These are phyloP conservation scores for Candida sithepensis DNA, from an alignment of 805 yeast genomes.

Conservation along the genomic window DNA sequence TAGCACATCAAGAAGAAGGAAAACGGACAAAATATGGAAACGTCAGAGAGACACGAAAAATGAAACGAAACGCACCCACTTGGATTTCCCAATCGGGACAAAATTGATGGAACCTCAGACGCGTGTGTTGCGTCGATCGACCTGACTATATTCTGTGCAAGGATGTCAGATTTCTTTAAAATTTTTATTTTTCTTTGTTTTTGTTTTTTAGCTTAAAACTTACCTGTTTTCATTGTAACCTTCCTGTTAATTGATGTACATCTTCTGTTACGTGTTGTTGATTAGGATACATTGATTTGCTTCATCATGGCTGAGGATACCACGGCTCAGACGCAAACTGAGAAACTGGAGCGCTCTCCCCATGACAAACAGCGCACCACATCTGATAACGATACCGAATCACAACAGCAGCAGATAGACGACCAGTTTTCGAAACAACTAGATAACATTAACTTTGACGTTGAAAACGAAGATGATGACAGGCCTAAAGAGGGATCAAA, in stretches of 20 bases:
- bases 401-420: background rate
- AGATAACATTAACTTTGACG: conserved; percentile 8
- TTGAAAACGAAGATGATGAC: background rate
- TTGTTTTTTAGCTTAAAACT: too few relatives aligned
- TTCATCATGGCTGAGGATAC: background rate
- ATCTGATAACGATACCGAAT: too few relatives aligned
- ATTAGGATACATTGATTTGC: too few relatives aligned
- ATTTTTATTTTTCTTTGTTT: too few relatives aligned
- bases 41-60: background rate
- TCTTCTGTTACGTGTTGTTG: too few relatives aligned
- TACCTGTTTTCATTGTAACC: too few relatives aligned
- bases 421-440: conserved; percentile 13
- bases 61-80: conserved; percentile 4
- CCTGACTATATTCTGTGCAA: too few relatives aligned
- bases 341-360: background rate
- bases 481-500: background rate
- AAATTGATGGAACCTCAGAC: background rate
- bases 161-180: too few relatives aligned
- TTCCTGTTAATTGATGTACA: too few relatives aligned
- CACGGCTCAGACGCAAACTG: background rate
- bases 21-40: background rate
- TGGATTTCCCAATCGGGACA: conserved; percentile 12
- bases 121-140: too few relatives aligned
- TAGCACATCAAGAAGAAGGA: too few relatives aligned
- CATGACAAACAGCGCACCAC: background rate